Base-by-base conservation (phyloP, 129 eudicot genomes). In the Pittosporum tobira region DNA sequence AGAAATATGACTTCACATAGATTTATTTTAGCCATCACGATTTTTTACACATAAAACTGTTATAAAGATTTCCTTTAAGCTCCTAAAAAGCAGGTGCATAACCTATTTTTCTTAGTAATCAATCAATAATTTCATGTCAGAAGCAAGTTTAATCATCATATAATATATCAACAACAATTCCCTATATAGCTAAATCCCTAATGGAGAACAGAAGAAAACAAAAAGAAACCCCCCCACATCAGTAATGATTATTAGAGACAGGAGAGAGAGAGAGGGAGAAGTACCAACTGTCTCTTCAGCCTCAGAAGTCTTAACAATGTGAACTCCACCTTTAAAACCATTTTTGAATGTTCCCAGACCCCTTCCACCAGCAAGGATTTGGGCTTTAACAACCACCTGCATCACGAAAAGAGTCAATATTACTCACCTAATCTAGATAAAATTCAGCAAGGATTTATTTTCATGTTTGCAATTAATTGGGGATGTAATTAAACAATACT, bases 311-410 rank as follows among this genome's bases (percentile, higher is more conserved):
- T 85, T 83, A 26, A 90, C 98, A 53, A 90, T 90, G 72, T 90
- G 98, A 61, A 90, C 98, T 42, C 98, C 98, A 50, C 98, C 98
- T 66, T 90, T 75, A 51, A 86, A 79, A 63, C 98, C 98, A 64
- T 79, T 86, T 64, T 85, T 85, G 65, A 90, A 90, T 24, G 86
- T 90, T 57, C 98, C 98, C 64, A 90, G 57, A 14, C 98, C 98
- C 63, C 98, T 83, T 38, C 98, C 98, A 75, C 98, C 98, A 71
- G 98, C 98, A 71, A 90, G 94, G 51, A 90, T 77, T 73, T 86
- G 98, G 44, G 94, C 80, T 78, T 90, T 90, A 52, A 90, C 95
- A 47, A 90, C 98, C 72, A 90, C 66, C 98, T 90, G 77, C 69
- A 79, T 9, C 71, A 76, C 24, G 24, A 52, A 28, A 47, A 47